A percentile compares a stretch with the other conserved stretches of the same genome.
Conservation (phyloP, 2,329 filamentous ascomycete genomes). For the Thielaviopsis musarum region DNA sequence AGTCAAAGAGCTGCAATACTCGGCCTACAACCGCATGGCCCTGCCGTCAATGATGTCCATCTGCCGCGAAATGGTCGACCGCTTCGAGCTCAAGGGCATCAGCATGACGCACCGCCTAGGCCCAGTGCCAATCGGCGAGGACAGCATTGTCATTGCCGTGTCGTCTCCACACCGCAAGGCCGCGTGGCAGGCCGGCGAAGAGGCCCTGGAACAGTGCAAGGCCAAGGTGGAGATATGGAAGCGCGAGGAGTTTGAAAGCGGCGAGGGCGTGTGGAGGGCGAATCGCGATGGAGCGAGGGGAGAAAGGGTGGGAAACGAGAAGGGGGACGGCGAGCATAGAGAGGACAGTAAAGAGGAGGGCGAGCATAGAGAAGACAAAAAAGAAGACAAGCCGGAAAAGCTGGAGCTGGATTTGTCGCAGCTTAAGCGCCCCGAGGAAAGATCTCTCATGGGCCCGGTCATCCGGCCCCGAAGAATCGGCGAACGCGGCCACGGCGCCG, state of each 20-base stretch:
- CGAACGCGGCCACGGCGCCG: conserved; percentile 3
- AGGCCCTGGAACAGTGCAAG: conserved; percentile 77
- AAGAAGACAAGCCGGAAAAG: neutral
- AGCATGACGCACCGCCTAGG: conserved; percentile 75
- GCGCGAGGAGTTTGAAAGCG: conserved; percentile 67
- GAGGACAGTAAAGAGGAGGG: neutral
- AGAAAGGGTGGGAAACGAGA: conserved; percentile 23
- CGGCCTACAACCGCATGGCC: conserved; percentile 54
- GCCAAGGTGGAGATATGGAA: conserved; percentile 90
- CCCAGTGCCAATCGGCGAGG: conserved; percentile 73
- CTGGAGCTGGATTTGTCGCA: conserved; percentile 1
- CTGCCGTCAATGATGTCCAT: conserved; percentile 52
- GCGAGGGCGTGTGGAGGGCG: conserved; percentile 70
- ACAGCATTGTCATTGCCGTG: conserved; percentile 81
- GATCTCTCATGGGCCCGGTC: neutral
- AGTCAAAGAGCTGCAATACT: conserved; percentile 62
- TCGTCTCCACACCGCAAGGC: conserved; percentile 67
- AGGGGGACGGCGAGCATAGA: neutral
- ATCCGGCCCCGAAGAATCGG: conserved; percentile 1
- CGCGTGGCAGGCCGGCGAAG: conserved; percentile 78
- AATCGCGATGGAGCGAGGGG: conserved; percentile 59
- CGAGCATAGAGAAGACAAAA: neutral
- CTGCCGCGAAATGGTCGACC: conserved; percentile 35
- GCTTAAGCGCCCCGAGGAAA: neutral
- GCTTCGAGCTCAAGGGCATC: conserved; percentile 53